Conservation (phyloP, 2,329 filamentous ascomycete species). For the Cytospora leucostoma region DNA sequence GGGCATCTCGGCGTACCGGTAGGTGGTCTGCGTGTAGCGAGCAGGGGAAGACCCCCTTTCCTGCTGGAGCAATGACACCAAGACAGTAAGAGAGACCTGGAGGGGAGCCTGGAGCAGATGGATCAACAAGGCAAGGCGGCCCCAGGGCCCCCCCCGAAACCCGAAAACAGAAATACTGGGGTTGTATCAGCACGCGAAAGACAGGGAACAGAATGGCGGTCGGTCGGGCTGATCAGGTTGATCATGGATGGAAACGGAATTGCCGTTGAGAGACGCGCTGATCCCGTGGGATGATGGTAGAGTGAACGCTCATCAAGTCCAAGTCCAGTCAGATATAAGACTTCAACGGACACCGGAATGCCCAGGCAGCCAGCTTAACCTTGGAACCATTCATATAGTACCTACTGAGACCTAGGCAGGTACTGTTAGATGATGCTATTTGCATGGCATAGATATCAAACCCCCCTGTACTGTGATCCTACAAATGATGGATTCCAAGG, state of each 20-base stretch:
- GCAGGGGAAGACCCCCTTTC: not conserved
- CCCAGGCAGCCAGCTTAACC: no score
- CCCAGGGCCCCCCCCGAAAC: not conserved
- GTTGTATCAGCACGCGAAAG: slow-evolving; percentile 16
- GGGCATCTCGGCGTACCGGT: not conserved
- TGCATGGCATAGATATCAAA: no score
- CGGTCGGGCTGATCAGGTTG: slow-evolving; percentile 19
- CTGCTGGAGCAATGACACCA: no score
- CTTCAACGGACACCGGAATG: no score
- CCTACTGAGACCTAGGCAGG: no score
- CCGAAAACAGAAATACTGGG: not conserved
- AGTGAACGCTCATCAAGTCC: not conserved
- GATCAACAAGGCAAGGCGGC: not conserved
- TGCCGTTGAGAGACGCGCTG: slow-evolving; percentile 12
- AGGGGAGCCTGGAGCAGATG: not conserved
- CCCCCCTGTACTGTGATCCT: not conserved
- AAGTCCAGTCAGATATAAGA: no score
- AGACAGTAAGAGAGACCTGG: no score
- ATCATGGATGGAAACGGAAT: slow-evolving; percentile 12
- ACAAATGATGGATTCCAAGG: not conserved
- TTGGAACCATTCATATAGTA: no score
- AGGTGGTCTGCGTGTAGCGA: not conserved
- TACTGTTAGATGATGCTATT: no score
- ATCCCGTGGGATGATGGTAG: no score
- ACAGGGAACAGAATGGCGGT: slow-evolving; percentile 5